Evolutionary conservation across 345 rosid genomes (phyloP), one percentile per base, ranked within the genome.

Genomic region (thale cress (Arabidopsis thaliana)): DNA sequence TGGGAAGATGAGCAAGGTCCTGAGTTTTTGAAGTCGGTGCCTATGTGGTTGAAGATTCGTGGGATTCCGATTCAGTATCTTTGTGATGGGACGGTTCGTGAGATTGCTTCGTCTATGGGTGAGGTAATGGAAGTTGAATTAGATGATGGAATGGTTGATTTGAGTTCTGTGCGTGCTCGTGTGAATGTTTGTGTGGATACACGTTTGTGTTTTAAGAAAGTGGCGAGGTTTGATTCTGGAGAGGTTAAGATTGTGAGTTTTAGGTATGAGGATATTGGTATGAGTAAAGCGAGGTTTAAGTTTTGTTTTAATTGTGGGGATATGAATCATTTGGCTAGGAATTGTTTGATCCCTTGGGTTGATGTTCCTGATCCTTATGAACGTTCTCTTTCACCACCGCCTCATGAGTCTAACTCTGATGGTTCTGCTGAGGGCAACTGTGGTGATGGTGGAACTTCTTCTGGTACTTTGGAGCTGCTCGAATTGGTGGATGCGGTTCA

Each of bases 321-420:
- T 59, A 5, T 71, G 67, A 71, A 60, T 5, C 67, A 71, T 71
- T 11, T 48, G 7, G 2, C 30, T 14, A 72, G 9, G 42, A 40
- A 55, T 72, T 72, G 62, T 63, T 12, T 24, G 2, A 16, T 2
- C 0, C 16, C 3, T 63, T 73, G 63, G 70, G 63, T 73, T 42
- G 77, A 73, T 73, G 70, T 73, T 53, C 77, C 77, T 73, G 77
- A 73, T 41, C 70, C 77, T 60, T 3, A 50, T 50, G 76, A 40
- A 2, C 61, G 32, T 61, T 2, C 52, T 72, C 68, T 72, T 28
- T 60, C 60, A 5, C 68, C 60, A 38, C 68, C 52, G 32, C 68
- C 69, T 49, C 60, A 8, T 4, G 76, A 60, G 8, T 5, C 20
- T 6, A 59, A 28, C 6, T 32, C 2, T 48, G 59, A 71, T 59